Conservation (phyloP, 257 asterid species). For the Mitragyna speciosa region DNA sequence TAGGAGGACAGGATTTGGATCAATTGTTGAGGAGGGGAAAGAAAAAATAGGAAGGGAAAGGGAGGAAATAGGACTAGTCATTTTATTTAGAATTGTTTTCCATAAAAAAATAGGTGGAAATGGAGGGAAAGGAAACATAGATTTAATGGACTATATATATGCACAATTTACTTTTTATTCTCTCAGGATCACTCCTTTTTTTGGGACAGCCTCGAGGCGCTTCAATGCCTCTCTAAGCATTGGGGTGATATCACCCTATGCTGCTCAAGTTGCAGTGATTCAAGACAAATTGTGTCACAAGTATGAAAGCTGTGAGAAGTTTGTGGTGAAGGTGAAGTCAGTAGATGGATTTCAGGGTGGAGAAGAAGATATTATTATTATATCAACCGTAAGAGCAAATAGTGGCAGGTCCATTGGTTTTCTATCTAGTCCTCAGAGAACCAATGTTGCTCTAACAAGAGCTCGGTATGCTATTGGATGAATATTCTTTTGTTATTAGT, state of each 20-base stretch:
- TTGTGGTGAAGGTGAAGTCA: conserved; percentile 57
- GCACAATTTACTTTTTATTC: too few relatives aligned
- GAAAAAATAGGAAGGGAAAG: too few relatives aligned
- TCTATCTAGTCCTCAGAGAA: conserved; percentile 47
- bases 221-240: conserved; percentile 44
- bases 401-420: conserved; percentile 55
- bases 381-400: conserved; percentile 67
- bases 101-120: too few relatives aligned
- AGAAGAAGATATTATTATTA: conserved; percentile 60
- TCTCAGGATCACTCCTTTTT: neutral
- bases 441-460: conserved; percentile 72
- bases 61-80: too few relatives aligned
- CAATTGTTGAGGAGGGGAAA: too few relatives aligned
- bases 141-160: too few relatives aligned
- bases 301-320: conserved; percentile 34
- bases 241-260: conserved; percentile 70
- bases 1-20: too few relatives aligned
- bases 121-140: too few relatives aligned
- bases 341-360: conserved; percentile 82
- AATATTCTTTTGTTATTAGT: neutral
- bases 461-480: conserved; percentile 49
- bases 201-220: conserved; percentile 44
- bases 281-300: conserved; percentile 31
- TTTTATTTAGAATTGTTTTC: too few relatives aligned
- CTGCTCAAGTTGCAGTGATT: conserved; percentile 64